A percentile compares a stretch with the other conserved stretches of the same genome.
phyloP scores from a whole-genome alignment of 352 stramenopile genomes.

The Phytophthora sp. region DNA sequence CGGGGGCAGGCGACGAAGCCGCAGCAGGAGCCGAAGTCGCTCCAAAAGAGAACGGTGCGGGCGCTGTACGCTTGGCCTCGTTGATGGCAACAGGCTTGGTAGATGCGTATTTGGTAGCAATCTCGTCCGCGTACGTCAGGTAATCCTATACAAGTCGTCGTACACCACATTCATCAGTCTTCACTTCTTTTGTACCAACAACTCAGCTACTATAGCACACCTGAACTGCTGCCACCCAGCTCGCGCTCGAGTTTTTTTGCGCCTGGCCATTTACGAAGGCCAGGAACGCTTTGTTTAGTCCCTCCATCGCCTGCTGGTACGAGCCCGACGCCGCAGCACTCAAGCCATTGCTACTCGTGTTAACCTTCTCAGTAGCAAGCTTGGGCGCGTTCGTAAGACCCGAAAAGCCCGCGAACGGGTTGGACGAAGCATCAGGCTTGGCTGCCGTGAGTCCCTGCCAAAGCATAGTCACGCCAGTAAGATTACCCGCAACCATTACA shows the following conservation, averaged over 20 bases:
- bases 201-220: constrained; percentile 25
- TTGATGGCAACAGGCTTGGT: constrained; percentile 63
- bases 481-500: not conserved
- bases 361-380: not conserved
- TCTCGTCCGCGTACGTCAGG: constrained; percentile 64
- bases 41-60: constrained; percentile 37
- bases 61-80: constrained; percentile 31
- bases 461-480: constrained; percentile 3
- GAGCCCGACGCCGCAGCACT: constrained; percentile 22
- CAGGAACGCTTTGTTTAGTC: constrained; percentile 85
- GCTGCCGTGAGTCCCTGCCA: constrained; percentile 41
- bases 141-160: constrained; percentile 61
- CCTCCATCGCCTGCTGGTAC: constrained; percentile 82
- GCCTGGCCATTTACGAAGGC: constrained; percentile 71
- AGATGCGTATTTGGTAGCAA: constrained; percentile 65
- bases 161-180: constrained; percentile 10
- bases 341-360: constrained; percentile 11
- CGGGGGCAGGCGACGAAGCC: constrained; percentile 18
- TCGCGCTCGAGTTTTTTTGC: constrained; percentile 68
- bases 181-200: not conserved
- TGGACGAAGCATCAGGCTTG: constrained; percentile 34
- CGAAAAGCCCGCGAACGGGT: constrained; percentile 73
- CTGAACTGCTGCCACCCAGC: constrained; percentile 70
- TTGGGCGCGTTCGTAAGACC: constrained; percentile 45
- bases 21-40: constrained; percentile 12